Base-by-base conservation (phyloP, 768 basidiomycete genomes). In the Termitomyces sp. region DNA sequence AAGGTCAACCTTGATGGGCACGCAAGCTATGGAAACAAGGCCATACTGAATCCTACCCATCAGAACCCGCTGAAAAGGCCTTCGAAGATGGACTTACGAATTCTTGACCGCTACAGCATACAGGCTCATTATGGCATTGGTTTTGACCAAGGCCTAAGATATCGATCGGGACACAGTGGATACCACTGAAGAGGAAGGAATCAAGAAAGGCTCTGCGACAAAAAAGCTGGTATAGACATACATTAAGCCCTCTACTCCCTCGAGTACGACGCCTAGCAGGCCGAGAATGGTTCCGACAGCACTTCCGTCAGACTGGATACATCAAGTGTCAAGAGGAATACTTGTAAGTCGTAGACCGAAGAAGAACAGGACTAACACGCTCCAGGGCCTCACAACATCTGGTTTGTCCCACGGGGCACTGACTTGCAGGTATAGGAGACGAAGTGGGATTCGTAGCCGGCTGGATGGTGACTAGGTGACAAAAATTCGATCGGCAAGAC, bases 11-110 rank as follows among this genome's bases (percentile, higher is more conserved):
- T 62, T 65, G 66, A 78, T 66, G 12, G 72, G 70, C 12, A 62
- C 58, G 60, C 78, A 79, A n/a, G 65, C 74, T 51, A 76, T 55
- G 45, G 63, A 66, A 55, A 79, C 52, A 11, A 79, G 15, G 2
- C 76, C 75, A 14, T 55, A 54, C 67, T 67, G 42, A 26, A 10
- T 21, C 40, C n/a, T 11, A 3, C n/a, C n/a, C 22, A 46, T 58
- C 22, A 60, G 57, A 15, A 5, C 17, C 34, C 4, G 14, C n/a
- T 43, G 24, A 12, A 24, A 5, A n/a, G 17, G 9, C 3, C 12
- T 24, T 34, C 2, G 3, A 42, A 54, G 17, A 19, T 35, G 9
- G 2, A 64, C 64, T 57, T 40, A 71, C 68, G 61, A 65, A 72
- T 1, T 52, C 38, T 54, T 73, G 69, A 56, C 70, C 54, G 0